Base-by-base conservation (phyloP, 2,329 filamentous ascomycete genomes). In the Elsinoe arachidis region DNA sequence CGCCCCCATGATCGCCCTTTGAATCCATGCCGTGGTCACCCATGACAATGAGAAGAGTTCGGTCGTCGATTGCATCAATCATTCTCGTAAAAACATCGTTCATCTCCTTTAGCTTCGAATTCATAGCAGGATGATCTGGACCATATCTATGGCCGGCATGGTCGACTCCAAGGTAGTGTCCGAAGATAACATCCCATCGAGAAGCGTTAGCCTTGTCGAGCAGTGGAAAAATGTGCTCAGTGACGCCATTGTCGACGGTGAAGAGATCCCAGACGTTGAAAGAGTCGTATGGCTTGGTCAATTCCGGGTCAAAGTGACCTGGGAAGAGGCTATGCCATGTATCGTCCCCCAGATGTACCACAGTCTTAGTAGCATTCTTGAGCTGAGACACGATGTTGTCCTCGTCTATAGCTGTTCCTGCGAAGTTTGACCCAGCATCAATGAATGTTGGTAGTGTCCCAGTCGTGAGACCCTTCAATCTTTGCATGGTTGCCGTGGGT, bases 21-120 rank as follows among this genome's bases (percentile, higher is more conserved):
- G 82, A 78, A 70, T 99, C 93, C 93, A 99, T 99, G 10, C 93
- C 93, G 68, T 99, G 93, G 69, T 99, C 93, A n/a, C 93, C 93
- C 90, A 99, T 95, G 12, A 99, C 88, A 17, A 99, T 84, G 35
- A 99, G 76, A 19, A 99, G 76, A 0, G 93, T 99, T 57, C 89
- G 76, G 55, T 96, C 87, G 64, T 96, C 92, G 15, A 99, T 76
- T 2, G 76, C 76, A 0, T 80, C 76, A 2, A 88, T 84, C 56
- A 97, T 77, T 23, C 86, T 79, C 43, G 84, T 81, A 58, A 97
- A 78, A 30, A 96, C 85, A 0, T 70, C 74, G 66, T 99, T 84
- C 92, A 99, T 99, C 73, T 99, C 90, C 62, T 83, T 81, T 63
- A 97, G 75, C 73, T 99, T 99, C 9, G 86, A 82, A 21, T 83